Base-by-base conservation (phyloP, 2,329 filamentous ascomycete genomes). In the Ilyonectria mors-panacis region DNA sequence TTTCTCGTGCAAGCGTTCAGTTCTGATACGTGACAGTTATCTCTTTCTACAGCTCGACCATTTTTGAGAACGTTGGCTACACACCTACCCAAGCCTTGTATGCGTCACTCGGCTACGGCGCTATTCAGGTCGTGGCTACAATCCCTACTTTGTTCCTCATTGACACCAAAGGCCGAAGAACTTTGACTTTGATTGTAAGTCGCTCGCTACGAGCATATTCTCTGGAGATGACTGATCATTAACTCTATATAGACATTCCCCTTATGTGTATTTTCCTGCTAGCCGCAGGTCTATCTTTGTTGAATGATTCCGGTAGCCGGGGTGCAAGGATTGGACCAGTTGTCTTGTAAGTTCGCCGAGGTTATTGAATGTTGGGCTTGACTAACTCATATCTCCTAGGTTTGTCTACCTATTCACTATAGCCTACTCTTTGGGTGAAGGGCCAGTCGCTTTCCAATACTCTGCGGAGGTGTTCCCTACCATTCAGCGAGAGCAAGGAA, bases 381-480 rank as follows among this genome's bases (percentile, higher is more conserved):
- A n/a, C 26, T 42, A 21, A 21, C 51, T 63, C 3, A 66, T 33
- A 7, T 7, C 8, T 7, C 2, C n/a, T 7, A 80, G 77, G 0
- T 80, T 80, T 53, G 66, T 81, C 12, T 81, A 81, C 53, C 77
- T 81, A 19, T 81, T 81, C 44, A 80, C 79, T 2, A 79, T 80
- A 4, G 73, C 73, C 35, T 81, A 81, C 65, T 81, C 76, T 0
- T 70, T 80, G 1, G 79, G 80, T 9, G 79, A 81, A 64, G 79
- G 80, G 1, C 80, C 80, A 0, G 79, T 81, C 2, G 79, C 80
- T 0, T 81, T 81, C 64, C 79, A 79, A 59, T 81, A 81, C 69
- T 81, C 79, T 17, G 80, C 80, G 4, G 80, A 81, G 69, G 78
- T 79, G 4, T 81, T 81, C 54, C 80, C 80, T 2, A 77, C 78